Base-by-base conservation (phyloP, 805 yeast genomes). In the Yamadazyma kitorensis region DNA sequence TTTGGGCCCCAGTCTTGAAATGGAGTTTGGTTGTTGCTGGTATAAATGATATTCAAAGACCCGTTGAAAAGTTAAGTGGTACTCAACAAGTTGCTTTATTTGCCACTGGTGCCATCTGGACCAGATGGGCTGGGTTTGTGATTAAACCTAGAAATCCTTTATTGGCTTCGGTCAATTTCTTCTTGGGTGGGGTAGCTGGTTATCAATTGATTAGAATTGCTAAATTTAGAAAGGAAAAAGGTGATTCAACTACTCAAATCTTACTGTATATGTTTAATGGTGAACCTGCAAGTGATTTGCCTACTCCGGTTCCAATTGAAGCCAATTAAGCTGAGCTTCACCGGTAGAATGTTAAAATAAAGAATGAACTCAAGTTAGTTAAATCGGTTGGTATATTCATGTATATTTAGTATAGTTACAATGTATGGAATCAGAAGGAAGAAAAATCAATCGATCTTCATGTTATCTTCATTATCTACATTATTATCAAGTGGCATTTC, bases 11-110 rank as follows among this genome's bases (percentile, higher is more conserved):
- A 8, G 65, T 65, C 4, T 52, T 64, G 45, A 68, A 82, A 67
- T 91, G 98, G 98, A 72, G 85, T 11, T 71, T 91, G 42, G 98
- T 93, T 18, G 50, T 87, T 48, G 98, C 98, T 11, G 98, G 98
- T 38, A 70, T 86, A 43, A 81, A 74, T 53, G 98, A 91, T 61
- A 67, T 83, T 43, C 72, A 76, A 44, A 81, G 98, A 65, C 98
- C 98, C 2, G 96, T 87, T 24, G 96, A 91, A 53, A 81, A 82
- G 51, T 72, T 91, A 31, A 81, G 93, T 23, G 96, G 97, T 38
- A 81, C 95, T 16, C 95, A 86, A 62, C 89, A 84, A 65, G 57
- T 78, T 40, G 95, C 98, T 2, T 71, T 91, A 38, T 73, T 85
- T 49, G 88, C 89, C 29, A 91, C 98, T 1, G 98, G 97, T 36